Evolutionary conservation across 2,329 filamentous ascomycete species (phyloP), one percentile per base, ranked within the genome.

Genomic region (Penicillium sp.): DNA sequence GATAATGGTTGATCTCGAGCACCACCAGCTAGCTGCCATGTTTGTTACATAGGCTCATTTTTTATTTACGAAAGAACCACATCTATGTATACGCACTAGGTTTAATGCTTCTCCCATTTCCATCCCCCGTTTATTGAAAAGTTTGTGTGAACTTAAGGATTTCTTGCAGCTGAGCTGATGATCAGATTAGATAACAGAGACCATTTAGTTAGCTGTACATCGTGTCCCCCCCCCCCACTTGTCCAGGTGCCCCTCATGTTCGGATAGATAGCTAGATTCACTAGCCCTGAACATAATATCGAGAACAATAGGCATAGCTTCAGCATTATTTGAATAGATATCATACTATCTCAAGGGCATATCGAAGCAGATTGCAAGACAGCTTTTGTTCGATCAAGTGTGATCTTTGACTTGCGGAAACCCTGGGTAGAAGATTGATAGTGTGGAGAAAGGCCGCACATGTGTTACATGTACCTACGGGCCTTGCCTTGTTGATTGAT

Each of bases 181-280:
- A 53, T 53, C 50, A 53, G 50, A 53, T 53, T 53, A 53, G 50
- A 53, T 53, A 53, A 53, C 29, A 52, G 25, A 10, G 25, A 10
- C 27, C 14, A 31, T 39, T 10, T 19, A 19, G 31, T 10, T 19
- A 19, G 31, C 13, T 33, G 14, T 33, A 33, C 13, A 25, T 25
- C 35, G 25, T 39, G 13, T 23, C 21, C 33, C 33, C 21, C 26
- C n/a, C 16, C 35, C 14, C 49, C 13, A 19, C 16, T 21, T 29
- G n/a, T 39, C 23, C 23, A 27, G 16, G 2, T n/a, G 16, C 21
- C 19, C 19, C 16, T 31, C 25, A 39, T 19, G 48, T 26, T 13
- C 48, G 23, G 43, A 50, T 19, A 21, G 23, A 37, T 6, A 14
- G 10, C 21, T 4, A 50, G 4, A 14, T 16, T 33, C 14, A 14